Base-by-base conservation (phyloP, 1,284 basidiomycete species). In the Cryptococcus wingfieldii region DNA sequence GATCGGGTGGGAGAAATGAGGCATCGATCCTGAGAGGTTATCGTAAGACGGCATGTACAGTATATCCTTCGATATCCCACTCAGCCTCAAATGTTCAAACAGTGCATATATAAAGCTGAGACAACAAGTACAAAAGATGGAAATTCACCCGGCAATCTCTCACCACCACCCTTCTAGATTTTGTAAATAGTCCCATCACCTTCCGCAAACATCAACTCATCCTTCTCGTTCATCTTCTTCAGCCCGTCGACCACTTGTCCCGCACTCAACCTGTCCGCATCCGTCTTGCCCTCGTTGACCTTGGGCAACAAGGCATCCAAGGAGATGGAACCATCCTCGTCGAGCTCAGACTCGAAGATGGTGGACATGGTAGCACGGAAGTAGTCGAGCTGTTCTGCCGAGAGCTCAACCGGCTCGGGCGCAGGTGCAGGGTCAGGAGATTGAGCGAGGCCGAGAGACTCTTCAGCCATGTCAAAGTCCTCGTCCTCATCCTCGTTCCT, bases 161-260 rank as follows among this genome's bases (percentile, higher is more conserved):
- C 31, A 23, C 3, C 31, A 34, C 23, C 5, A 38, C 27, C 42
- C 41, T 14, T 16, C 55, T 73, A 75, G 14, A 77, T 66, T 60
- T 72, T 72, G 64, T 77, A 77, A 54, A 92, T 82, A 53, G 87
- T 83, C 37, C 38, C 31, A 38, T 50, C 48, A 27, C 85, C 88
- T 43, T 88, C 89, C 57, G 85, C 86, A 65, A 91, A 82, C 90
- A 97, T 92, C 64, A 97, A 79, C 75, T 94, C 87, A 66, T 93
- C 89, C 25, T 81, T 82, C 43, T 88, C 85, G 51, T 84, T 82
- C 94, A 98, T 97, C 47, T 79, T 77, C 61, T 84, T 80, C 55
- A 88, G 86, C 45, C 87, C 86, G 56, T 81, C 80, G 19, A 82
- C 84, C 7, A 89, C 94, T 75, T 98, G 94, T 23, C 81, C 81